These are phyloP conservation scores for Claviceps lovelessii DNA, from an alignment of 2,329 filamentous ascomycete genomes.

Conservation along the genomic window DNA sequence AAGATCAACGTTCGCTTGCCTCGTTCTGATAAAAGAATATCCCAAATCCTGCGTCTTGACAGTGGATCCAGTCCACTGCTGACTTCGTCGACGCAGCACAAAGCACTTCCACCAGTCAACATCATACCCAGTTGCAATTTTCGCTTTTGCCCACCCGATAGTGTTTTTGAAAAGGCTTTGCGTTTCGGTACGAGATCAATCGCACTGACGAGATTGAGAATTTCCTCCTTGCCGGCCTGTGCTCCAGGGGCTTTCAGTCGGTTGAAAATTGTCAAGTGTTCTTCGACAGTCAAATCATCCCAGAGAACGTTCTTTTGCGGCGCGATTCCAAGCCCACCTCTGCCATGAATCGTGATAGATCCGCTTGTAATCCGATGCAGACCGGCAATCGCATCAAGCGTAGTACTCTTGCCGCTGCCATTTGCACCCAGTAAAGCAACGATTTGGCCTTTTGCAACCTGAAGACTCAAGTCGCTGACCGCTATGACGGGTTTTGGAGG, in stretches of 20 bases:
- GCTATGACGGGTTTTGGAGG: conserved; percentile 54
- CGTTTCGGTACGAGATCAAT: conserved; percentile 67
- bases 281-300: conserved; percentile 73
- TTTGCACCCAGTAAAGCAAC: conserved; percentile 79
- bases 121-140: conserved; percentile 91
- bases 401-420: conserved; percentile 81
- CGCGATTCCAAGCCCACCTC: conserved; percentile 69
- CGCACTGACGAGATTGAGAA: conserved; percentile 47
- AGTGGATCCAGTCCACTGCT: conserved; percentile 79
- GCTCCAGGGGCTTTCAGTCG: conserved; percentile 53
- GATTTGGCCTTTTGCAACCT: conserved; percentile 65
- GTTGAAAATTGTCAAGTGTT: conserved; percentile 77
- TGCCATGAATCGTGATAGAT: conserved; percentile 61
- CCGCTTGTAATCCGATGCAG: conserved; percentile 65
- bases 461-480: conserved; percentile 58
- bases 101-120: conserved; percentile 75
- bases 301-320: conserved; percentile 92
- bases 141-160: conserved; percentile 83
- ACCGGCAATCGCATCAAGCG: conserved; percentile 74
- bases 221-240: conserved; percentile 41
- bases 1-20: conserved; percentile 70
- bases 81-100: conserved; percentile 87
- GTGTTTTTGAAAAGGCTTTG: conserved; percentile 55
- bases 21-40: conserved; percentile 75
- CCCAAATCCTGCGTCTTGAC: conserved; percentile 81